Evolutionary conservation across 1,139 yeast species (phyloP), one percentile per base, ranked within the genome.

Genomic region (Saccharomyces hybrid): DNA sequence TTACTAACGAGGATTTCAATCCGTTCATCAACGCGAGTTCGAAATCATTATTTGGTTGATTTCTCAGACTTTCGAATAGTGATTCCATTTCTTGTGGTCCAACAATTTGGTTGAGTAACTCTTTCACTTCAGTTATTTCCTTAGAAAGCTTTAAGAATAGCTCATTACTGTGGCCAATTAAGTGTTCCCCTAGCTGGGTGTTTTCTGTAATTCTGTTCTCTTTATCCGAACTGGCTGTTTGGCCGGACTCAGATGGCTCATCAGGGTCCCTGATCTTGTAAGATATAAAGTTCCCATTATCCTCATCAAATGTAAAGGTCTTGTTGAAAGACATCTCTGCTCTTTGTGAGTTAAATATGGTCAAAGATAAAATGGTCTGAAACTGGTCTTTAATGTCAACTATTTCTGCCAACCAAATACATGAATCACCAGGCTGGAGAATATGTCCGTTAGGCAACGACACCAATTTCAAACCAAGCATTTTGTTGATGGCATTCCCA

Each of bases 321-420:
- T 38, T 38, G 44, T 38, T 38, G 7, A 38, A 38, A 11, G 21
- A 38, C 19, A 38, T 38, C 26, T 38, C 44, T 38, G 44, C 44
- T 9, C 44, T 38, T 11, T 38, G 44, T 19, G 44, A 38, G 14
- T 38, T 16, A 38, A 38, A 24, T 38, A 38, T 38, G 44, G 11
- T 38, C 24, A 38, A 38, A 4, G 44, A 38, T 38, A 38, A 19
- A 59, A 28, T 38, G 24, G 44, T 38, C 19, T 38, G 44, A 19
- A 49, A 47, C 21, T 57, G 52, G 5, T 66, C 66, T 16, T 56
- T 53, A 14, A 55, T 32, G 50, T 65, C 64, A 7, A 63, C 42
- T 2, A 66, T 60, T 16, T 64, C 64, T 11, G 64, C 56, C 19
- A 58, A 49, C 69, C 69, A 65, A 12, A 53, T 42, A 32, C 62